A percentile compares a stretch with the other conserved stretches of the same genome.
Evolutionary conservation across 768 basidiomycete genomes (phyloP).

Genomic region (Amanita phalloides): DNA sequence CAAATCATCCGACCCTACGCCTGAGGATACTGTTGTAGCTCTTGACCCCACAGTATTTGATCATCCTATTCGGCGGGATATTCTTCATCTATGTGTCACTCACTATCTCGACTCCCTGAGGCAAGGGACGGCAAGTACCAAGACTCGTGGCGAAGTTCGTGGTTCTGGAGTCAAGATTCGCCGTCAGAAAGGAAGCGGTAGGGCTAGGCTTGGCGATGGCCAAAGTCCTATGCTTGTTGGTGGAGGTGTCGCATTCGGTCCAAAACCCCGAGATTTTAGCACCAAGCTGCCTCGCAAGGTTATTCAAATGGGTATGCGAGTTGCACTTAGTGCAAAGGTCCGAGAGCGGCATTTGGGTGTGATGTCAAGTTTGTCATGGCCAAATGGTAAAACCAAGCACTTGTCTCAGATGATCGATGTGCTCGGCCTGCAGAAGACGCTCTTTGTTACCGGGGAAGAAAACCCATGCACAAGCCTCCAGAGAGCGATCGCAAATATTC

Average conservation of each 20-base stretch:
- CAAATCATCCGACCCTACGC: slow-evolving; percentile 24
- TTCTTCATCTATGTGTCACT: slow-evolving; percentile 85
- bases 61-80: slow-evolving; percentile 82
- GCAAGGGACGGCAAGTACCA: slow-evolving; percentile 88
- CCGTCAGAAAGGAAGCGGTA: slow-evolving; percentile 86
- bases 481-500: slow-evolving; percentile 61
- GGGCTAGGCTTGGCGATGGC: slow-evolving; percentile 81
- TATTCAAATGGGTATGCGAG: slow-evolving; percentile 84
- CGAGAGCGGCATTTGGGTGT: slow-evolving; percentile 66
- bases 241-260: slow-evolving; percentile 89
- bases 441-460: slow-evolving; percentile 64
- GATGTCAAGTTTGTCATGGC: slow-evolving; percentile 65
- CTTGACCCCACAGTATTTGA: slow-evolving; percentile 79
- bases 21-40: slow-evolving; percentile 40
- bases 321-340: slow-evolving; percentile 79
- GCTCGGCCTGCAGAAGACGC: slow-evolving; percentile 60
- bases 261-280: slow-evolving; percentile 85
- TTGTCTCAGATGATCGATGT: slow-evolving; percentile 51
- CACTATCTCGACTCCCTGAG: slow-evolving; percentile 82
- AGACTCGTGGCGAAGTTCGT: slow-evolving; percentile 82
- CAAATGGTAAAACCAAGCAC: slow-evolving; percentile 58
- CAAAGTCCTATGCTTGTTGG: slow-evolving; percentile 84
- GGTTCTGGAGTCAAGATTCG: slow-evolving; percentile 87
- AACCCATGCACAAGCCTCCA: slow-evolving; percentile 42
- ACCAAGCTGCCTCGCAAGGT: slow-evolving; percentile 92